Conservation (phyloP, 345 rosid species). For the Sonneratia caseolaris region DNA sequence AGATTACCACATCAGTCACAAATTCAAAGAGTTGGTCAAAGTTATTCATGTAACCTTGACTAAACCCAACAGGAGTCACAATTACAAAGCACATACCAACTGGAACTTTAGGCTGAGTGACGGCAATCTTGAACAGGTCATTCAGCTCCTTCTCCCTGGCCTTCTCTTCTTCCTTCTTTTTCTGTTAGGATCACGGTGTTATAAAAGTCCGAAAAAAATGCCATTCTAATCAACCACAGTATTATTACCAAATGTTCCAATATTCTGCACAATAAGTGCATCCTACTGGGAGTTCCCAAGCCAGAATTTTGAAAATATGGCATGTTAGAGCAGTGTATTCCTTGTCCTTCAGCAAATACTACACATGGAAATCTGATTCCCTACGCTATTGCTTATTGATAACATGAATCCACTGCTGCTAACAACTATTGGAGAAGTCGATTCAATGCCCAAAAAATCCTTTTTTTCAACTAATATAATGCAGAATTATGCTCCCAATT, state of each 20-base stretch:
- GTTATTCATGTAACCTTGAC: neutral
- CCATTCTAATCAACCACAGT: neutral
- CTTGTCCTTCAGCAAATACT: neutral
- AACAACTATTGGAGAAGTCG: neutral
- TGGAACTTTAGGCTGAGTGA: slow-evolving; percentile 94
- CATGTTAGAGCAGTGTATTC: neutral
- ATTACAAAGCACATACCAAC: slow-evolving; percentile 31
- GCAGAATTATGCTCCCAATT: neutral
- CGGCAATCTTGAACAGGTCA: slow-evolving; percentile 84
- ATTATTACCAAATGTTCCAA: neutral
- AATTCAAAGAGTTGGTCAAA: neutral
- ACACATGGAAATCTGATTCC: neutral
- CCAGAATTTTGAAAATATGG: neutral
- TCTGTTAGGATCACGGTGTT: slow-evolving; percentile 31
- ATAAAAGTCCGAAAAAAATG: neutral
- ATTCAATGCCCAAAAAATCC: neutral
- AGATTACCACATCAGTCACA: slow-evolving; percentile 4
- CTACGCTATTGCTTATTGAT: neutral
- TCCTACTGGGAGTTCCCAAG: neutral
- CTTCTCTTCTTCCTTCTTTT: slow-evolving; percentile 96
- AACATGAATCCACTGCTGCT: neutral
- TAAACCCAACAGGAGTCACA: neutral
- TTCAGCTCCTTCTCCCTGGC: slow-evolving; percentile 89
- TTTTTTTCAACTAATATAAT: neutral
- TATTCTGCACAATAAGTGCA: neutral